Percentiles rank a stretch among this genome's conserved stretches.
These are phyloP conservation scores for Hibiscus tridactylites DNA, from an alignment of 345 rosid genomes.

Conservation along the genomic window DNA sequence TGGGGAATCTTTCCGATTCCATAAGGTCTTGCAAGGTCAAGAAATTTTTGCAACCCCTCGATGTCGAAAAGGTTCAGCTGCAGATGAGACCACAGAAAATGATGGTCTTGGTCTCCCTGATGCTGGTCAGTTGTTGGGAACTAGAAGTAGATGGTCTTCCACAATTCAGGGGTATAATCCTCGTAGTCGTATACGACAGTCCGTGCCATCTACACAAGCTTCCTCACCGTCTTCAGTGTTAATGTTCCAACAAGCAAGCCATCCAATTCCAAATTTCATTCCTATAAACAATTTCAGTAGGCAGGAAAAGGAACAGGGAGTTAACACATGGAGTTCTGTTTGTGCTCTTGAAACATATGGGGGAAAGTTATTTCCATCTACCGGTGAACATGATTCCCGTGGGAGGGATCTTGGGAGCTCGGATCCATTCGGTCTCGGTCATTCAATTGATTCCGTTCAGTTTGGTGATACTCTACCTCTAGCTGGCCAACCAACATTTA, in stretches of 20 bases:
- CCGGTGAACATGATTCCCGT: background rate
- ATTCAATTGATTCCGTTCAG: conserved; percentile 21
- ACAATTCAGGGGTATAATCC: conserved; percentile 33
- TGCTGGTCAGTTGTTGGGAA: conserved; percentile 31
- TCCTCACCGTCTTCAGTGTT: conserved; percentile 85
- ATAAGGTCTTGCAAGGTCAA: conserved; percentile 99
- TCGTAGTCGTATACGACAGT: conserved; percentile 9
- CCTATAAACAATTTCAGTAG: conserved; percentile 13
- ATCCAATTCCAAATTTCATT: conserved; percentile 11
- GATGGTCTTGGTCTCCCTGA: conserved; percentile 28
- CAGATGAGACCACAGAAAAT: conserved; percentile 29
- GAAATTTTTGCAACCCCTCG: conserved; percentile 60
- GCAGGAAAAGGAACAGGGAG: conserved; percentile 17
- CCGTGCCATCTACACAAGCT: conserved; percentile 22
- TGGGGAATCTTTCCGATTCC: conserved; percentile 61
- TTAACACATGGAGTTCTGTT: conserved; percentile 6
- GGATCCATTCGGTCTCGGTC: conserved; percentile 16
- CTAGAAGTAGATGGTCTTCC: conserved; percentile 52
- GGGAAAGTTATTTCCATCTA: conserved; percentile 13
- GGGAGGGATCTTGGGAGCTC: conserved; percentile 5
- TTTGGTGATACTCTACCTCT: conserved; percentile 22
- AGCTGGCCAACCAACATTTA: conserved; percentile 19
- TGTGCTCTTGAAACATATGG: conserved; percentile 16
- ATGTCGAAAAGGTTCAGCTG: conserved; percentile 23
- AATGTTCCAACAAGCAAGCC: conserved; percentile 43